A percentile compares a stretch with the other conserved stretches of the same genome.
Conservation (phyloP, 805 yeast genomes). For the Metschnikowia hibisci region DNA sequence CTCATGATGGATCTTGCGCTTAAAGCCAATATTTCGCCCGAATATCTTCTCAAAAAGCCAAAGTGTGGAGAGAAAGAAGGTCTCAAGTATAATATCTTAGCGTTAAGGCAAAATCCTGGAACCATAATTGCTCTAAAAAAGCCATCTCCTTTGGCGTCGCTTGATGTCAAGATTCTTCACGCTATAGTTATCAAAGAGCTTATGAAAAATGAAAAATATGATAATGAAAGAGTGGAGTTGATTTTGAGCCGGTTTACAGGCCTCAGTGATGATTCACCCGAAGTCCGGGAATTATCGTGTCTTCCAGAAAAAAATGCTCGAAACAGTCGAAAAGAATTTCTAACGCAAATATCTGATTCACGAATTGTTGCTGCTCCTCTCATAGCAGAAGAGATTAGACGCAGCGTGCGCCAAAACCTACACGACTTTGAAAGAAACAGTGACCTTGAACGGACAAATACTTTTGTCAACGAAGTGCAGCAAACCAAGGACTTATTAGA, state of each 20-base stretch:
- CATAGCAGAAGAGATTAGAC: neutral
- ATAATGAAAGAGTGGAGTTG: neutral
- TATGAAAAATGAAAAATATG: neutral
- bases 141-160: neutral
- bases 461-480: slow-evolving; percentile 13
- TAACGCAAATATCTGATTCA: neutral
- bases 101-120: neutral
- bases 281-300: slow-evolving; percentile 8
- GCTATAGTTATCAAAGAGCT: neutral
- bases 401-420: slow-evolving; percentile 7
- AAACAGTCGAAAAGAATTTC: neutral
- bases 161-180: neutral
- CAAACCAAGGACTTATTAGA: neutral
- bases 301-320: neutral
- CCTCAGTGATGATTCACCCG: slow-evolving; percentile 10
- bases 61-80: neutral
- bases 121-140: neutral
- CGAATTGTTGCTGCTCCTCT: neutral
- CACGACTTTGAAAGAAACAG: slow-evolving; percentile 2
- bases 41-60: neutral
- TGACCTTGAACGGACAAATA: slow-evolving; percentile 14
- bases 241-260: neutral
- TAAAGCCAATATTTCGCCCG: neutral
- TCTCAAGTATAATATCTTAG: neutral
- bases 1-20: slow-evolving; percentile 1